Conservation (phyloP, 306 rosid genomes). For the Vigna mungo region DNA sequence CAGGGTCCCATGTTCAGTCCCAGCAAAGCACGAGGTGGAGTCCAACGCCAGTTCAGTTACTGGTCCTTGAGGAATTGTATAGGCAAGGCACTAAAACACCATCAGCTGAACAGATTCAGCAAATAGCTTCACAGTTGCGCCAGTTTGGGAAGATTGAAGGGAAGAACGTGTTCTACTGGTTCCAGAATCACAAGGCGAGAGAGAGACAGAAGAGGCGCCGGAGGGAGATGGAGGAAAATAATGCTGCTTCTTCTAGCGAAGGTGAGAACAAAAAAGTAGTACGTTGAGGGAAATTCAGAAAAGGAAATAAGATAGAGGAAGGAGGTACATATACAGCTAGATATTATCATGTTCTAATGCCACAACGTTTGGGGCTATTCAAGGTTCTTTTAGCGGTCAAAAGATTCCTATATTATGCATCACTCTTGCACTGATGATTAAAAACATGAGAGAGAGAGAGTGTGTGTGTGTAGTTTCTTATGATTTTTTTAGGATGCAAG, state of each 20-base stretch:
- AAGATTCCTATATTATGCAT: slow-evolving; percentile 38
- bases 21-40: slow-evolving; percentile 67
- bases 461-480: neutral
- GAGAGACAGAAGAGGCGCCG: slow-evolving; percentile 77
- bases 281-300: slow-evolving; percentile 33
- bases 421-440: slow-evolving; percentile 38
- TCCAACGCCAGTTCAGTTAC: slow-evolving; percentile 73
- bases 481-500: slow-evolving; percentile 34
- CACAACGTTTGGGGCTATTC: slow-evolving; percentile 25
- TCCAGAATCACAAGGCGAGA: slow-evolving; percentile 85
- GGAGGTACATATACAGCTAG: slow-evolving; percentile 26
- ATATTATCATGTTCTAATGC: slow-evolving; percentile 19
- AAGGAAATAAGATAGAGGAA: slow-evolving; percentile 5
- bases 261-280: slow-evolving; percentile 12
- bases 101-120: slow-evolving; percentile 72
- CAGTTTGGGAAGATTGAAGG: slow-evolving; percentile 80
- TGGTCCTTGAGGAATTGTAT: slow-evolving; percentile 66
- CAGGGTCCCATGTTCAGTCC: slow-evolving; percentile 31
- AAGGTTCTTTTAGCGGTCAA: slow-evolving; percentile 46
- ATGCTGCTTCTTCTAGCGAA: neutral
- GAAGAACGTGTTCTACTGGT: slow-evolving; percentile 84
- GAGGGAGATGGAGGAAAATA: slow-evolving; percentile 51
- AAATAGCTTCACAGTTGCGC: slow-evolving; percentile 62
- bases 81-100: slow-evolving; percentile 70
- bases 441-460: slow-evolving; percentile 13